Evolutionary conservation across 129 eudicot genomes (phyloP).

Genomic region (Heracleum sosnowskyi): DNA sequence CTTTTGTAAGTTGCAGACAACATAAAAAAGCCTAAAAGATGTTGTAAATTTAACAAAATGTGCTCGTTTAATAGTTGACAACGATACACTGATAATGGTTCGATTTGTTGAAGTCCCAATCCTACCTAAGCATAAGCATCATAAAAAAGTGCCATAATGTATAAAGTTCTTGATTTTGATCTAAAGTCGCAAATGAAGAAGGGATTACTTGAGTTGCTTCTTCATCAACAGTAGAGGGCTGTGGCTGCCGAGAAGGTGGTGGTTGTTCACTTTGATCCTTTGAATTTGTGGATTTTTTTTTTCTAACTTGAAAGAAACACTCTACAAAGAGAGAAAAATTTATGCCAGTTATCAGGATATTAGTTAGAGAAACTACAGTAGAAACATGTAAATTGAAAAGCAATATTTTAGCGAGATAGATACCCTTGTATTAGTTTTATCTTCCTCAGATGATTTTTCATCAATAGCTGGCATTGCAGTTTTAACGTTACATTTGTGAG

Average conservation of each 20-base stretch:
- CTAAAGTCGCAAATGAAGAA: not conserved
- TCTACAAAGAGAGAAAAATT: not conserved
- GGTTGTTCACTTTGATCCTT: constrained; percentile 3
- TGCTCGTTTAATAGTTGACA: not conserved
- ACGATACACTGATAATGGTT: not conserved
- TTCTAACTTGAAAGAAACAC: constrained; percentile 11
- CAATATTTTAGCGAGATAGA: not conserved
- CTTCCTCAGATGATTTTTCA: constrained; percentile 41
- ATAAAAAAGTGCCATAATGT: not conserved
- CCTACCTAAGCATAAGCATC: not conserved
- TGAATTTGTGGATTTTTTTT: not conserved
- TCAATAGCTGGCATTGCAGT: constrained; percentile 15
- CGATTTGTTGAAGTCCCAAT: not conserved
- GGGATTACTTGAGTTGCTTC: constrained; percentile 20
- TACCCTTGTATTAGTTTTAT: constrained; percentile 20
- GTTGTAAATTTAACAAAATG: not conserved
- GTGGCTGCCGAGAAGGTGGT: constrained; percentile 15
- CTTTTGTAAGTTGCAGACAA: not conserved
- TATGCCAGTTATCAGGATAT: not conserved
- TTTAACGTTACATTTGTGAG: constrained; percentile 30
- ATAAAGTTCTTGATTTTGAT: not conserved
- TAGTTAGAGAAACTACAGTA: not conserved
- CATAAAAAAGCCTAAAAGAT: not conserved
- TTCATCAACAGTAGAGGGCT: constrained; percentile 16
- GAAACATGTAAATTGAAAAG: not conserved